Base-by-base conservation (phyloP, 176 grass and related monocot genomes). In the Aegilops bicornis region DNA sequence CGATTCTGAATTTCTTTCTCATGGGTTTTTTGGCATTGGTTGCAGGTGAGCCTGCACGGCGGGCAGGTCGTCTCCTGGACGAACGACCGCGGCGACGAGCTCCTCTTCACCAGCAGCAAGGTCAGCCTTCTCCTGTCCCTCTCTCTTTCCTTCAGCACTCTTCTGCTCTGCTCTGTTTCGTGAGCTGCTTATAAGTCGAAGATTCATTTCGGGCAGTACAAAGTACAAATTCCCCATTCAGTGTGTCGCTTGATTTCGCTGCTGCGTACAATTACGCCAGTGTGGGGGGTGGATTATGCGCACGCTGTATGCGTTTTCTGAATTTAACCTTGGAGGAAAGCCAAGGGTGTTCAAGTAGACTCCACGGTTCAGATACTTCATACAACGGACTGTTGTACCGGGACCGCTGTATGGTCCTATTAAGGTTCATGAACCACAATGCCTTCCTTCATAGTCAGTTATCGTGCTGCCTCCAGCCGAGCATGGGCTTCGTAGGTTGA, bases 91-190 rank as follows among this genome's bases (percentile, higher is more conserved):
- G 96, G 93, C 23, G 91, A 98, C 86, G 96, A 98, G 63, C 90
- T 94, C 40, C 89, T 98, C 70, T 98, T 98, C 91, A 98, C 96
- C 75, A 98, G 96, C 88, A 94, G 91, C 76, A 98, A 96, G 93
- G 96, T 98, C 64, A 32, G 9, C 9, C 60, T 37, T 27, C 29
- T 86, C 45, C 11, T 27, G 42, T 33, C 1, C 22, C 8, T 0
- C 16, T 20, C 24, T 64, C 64, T 67, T 3, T 24, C 15, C 3
- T 15, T 64, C 62, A 15, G 11, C 30, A 33, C 29, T 31, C 2
- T 0, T 29, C 61, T 14, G 0, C 6, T 32, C 30, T 33, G 43
- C 3, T 31, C 15, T 33, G 30, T 31, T 31, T 3, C 3, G 30
- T 31, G 30, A 31, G 61, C 69, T 32, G 71, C 19, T 78, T 78